A percentile compares a stretch with the other conserved stretches of the same genome.
Conservation (phyloP, 2,329 filamentous ascomycete species). For the Cordyceps fumosorosea region DNA sequence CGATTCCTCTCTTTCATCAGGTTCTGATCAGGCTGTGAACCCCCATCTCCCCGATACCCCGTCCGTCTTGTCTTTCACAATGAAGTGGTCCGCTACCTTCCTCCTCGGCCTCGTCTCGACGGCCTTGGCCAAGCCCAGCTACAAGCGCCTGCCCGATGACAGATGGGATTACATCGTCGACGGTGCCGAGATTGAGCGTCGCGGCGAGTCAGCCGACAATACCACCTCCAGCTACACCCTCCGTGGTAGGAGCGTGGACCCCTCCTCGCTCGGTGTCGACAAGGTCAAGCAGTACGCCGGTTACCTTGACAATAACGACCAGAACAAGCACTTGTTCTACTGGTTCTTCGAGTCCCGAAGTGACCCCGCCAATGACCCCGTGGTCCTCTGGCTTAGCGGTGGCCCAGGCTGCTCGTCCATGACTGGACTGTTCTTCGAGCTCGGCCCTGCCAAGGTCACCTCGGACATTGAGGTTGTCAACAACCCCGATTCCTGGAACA, state of each 20-base stretch:
- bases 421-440: conserved; percentile 95
- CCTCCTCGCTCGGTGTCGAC: conserved; percentile 76
- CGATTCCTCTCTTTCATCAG: background rate
- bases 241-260: conserved; percentile 86
- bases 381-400: conserved; percentile 91
- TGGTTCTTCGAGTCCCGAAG: conserved; percentile 99
- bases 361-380: conserved; percentile 92
- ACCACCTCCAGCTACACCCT: conserved; percentile 80
- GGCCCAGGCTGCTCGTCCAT: conserved; percentile 95
- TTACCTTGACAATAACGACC: conserved; percentile 91
- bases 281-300: conserved; percentile 97
- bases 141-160: conserved; percentile 62
- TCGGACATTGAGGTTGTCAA: conserved; percentile 74
- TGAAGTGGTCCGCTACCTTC: conserved; percentile 9
- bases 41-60: background rate
- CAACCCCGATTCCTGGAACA: conserved; percentile 94
- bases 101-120: conserved; percentile 9
- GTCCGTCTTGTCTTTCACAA: background rate
- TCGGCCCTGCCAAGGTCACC: conserved; percentile 81
- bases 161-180: conserved; percentile 90
- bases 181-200: conserved; percentile 74
- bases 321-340: conserved; percentile 98
- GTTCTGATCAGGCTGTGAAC: background rate
- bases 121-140: conserved; percentile 4
- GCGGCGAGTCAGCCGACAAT: conserved; percentile 65